A percentile compares a stretch with the other conserved stretches of the same genome.
Evolutionary conservation across 1,284 basidiomycete species (phyloP).

Genomic region (Boletus nobilissimus): DNA sequence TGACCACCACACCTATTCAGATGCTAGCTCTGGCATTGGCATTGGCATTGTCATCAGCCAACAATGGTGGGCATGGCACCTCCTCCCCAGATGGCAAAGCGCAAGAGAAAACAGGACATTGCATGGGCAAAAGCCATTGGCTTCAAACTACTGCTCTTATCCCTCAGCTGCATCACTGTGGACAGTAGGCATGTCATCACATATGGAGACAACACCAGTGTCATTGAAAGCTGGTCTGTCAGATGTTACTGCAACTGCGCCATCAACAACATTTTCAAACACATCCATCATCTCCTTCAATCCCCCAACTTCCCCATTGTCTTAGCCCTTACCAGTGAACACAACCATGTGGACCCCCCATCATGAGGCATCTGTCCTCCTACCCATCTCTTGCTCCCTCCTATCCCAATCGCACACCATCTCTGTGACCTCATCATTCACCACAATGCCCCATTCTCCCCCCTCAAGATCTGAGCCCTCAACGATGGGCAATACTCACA

Average conservation of each 20-base stretch:
- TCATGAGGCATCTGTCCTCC: conserved; percentile 31
- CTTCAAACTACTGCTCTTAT: conserved; percentile 43
- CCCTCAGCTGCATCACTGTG: rapidly evolving
- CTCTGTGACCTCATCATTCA: conserved; percentile 26
- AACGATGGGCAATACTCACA: no score
- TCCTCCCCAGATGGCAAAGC: conserved; percentile 10
- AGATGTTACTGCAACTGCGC: conserved; percentile 46
- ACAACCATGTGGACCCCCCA: conserved; percentile 40
- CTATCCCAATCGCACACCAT: conserved; percentile 24
- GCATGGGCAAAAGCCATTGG: conserved; percentile 29
- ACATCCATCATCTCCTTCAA: conserved; percentile 32
- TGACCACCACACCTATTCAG: background rate
- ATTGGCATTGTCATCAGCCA: background rate
- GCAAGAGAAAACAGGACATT: conserved; percentile 11
- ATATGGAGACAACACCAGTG: conserved; percentile 51
- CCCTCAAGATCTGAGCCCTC: background rate
- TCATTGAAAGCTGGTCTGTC: conserved; percentile 54
- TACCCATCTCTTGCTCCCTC: conserved; percentile 29
- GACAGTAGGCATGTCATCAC: conserved; percentile 29
- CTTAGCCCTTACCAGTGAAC: conserved; percentile 14
- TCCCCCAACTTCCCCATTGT: no score
- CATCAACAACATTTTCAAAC: conserved; percentile 38
- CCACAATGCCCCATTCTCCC: background rate
- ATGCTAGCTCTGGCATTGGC: conserved; percentile 16
- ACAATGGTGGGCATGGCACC: background rate